Evolutionary conservation across 345 rosid species (phyloP), one percentile per base, ranked within the genome.

Genomic region (Aurinia saxatilis): DNA sequence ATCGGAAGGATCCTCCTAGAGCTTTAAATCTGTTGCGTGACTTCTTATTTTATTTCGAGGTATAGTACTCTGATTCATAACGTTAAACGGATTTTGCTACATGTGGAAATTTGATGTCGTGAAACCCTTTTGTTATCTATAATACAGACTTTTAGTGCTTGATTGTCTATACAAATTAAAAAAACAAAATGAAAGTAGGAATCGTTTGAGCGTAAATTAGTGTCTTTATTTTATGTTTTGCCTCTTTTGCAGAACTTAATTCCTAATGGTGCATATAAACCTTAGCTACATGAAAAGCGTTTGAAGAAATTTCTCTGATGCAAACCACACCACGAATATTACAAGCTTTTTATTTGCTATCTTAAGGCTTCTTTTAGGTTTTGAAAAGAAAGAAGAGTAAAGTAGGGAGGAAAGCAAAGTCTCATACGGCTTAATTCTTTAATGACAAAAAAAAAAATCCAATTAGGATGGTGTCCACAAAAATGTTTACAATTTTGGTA

Each of bases 11-110:
- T 65, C 38, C 0, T 21, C 52, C 9, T 31, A 68, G 72, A 68
- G 70, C 54, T 39, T 71, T 87, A 59, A 81, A 77, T 71, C 75
- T 90, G 41, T 70, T 90, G 59, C 97, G 93, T 7, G 96, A 87
- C 40, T 87, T 87, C 66, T 79, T 82, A 83, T 90, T 59, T 68
- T 87, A 88, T 78, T 39, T 87, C 68, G 33, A 75, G 80, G 97
- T 85, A 65, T 11, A 81, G 73, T 63, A 19, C 30, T 66, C 44
- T 50, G 25, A 71, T 50, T n/a, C 40, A 49, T 67, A 8, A n/a
- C 46, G 47, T 29, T 25, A n/a, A 14, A 11, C n/a, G n/a, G n/a
- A n/a, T n/a, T n/a, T n/a, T n/a, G n/a, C n/a, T n/a, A n/a, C n/a
- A n/a, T n/a, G n/a, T n/a, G n/a, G n/a, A n/a, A n/a, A n/a, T n/a